Conservation (phyloP, 1,284 basidiomycete species). For the Coniophora puteana region DNA sequence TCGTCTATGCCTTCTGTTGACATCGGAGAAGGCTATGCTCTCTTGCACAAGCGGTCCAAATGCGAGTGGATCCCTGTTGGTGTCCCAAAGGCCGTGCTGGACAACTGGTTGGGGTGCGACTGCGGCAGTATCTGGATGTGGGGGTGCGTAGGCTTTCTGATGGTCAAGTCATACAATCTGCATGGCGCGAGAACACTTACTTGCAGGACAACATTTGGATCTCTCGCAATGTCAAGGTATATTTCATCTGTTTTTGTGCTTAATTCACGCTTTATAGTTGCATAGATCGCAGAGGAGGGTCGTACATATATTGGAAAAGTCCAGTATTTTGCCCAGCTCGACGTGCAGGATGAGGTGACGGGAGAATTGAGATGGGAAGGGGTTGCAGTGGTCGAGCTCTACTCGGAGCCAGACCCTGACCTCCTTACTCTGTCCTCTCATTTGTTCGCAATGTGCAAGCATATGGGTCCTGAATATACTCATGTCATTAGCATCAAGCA, state of each 20-base stretch:
- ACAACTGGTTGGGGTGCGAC: slow-evolving; percentile 4
- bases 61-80: slow-evolving; percentile 1
- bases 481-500: slow-evolving; percentile 2
- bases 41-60: slow-evolving; percentile 8
- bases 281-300: too few species aligned
- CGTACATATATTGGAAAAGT: too few species aligned
- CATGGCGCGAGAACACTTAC: slow-evolving; percentile 5
- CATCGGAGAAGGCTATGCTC: slow-evolving; percentile 3
- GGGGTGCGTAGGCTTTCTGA: slow-evolving; percentile 7
- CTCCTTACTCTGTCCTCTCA: slow-evolving; percentile 16
- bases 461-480: too few species aligned
- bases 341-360: too few species aligned
- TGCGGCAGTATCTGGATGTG: slow-evolving; percentile 2
- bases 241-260: too few species aligned
- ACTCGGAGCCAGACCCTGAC: slow-evolving; percentile 13
- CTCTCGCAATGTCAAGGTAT: slow-evolving; percentile 10
- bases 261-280: too few species aligned
- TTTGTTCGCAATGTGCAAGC: slow-evolving; percentile 19
- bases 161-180: slow-evolving; percentile 7
- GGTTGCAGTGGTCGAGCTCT: slow-evolving; percentile 19
- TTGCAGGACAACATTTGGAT: slow-evolving; percentile 3
- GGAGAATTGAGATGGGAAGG: background rate
- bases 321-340: too few species aligned
- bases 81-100: background rate
- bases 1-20: slow-evolving; percentile 2